A percentile compares a stretch with the other conserved stretches of the same genome.
These are phyloP conservation scores for Albatrellus ellisii DNA, from an alignment of 768 basidiomycete genomes.

Conservation along the genomic window DNA sequence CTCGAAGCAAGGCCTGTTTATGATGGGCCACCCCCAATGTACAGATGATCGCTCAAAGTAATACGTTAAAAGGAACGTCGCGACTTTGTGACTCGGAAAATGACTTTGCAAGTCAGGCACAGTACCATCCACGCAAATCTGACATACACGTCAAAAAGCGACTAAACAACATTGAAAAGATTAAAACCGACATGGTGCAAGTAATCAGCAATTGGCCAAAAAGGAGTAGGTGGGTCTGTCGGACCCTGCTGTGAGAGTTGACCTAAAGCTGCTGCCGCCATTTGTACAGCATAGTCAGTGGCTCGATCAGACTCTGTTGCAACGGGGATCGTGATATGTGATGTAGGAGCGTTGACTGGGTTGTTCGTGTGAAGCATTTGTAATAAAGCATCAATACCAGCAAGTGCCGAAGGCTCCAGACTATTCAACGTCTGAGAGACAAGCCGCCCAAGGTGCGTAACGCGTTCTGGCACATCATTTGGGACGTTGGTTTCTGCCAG, in stretches of 20 bases:
- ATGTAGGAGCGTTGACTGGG: neutral
- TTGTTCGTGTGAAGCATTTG: conserved; percentile 10
- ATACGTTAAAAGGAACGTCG: conserved; percentile 11
- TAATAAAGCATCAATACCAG: conserved; percentile 13
- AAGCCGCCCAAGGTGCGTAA: conserved; percentile 2
- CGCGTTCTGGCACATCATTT: neutral
- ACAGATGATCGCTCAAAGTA: conserved; percentile 15
- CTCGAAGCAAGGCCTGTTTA: conserved; percentile 16
- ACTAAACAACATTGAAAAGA: neutral
- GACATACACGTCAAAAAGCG: conserved; percentile 4
- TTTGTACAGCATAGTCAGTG: conserved; percentile 9
- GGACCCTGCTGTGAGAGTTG: conserved; percentile 10
- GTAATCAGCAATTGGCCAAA: conserved; percentile 2
- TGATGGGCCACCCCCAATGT: conserved; percentile 13
- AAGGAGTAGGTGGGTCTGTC: neutral
- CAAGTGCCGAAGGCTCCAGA: conserved; percentile 8
- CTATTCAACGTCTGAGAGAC: conserved; percentile 1
- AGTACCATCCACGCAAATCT: neutral
- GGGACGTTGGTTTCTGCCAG: neutral
- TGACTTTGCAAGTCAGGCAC: conserved; percentile 7
- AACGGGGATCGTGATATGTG: neutral
- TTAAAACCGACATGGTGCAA: neutral
- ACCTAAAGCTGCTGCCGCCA: conserved; percentile 11
- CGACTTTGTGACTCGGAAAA: conserved; percentile 15
- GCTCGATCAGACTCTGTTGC: neutral